Percentiles rank a stretch among this genome's conserved stretches.
Evolutionary conservation across 495 filamentous ascomycete genomes (phyloP).

Genomic region (Bathelium albidoporum): DNA sequence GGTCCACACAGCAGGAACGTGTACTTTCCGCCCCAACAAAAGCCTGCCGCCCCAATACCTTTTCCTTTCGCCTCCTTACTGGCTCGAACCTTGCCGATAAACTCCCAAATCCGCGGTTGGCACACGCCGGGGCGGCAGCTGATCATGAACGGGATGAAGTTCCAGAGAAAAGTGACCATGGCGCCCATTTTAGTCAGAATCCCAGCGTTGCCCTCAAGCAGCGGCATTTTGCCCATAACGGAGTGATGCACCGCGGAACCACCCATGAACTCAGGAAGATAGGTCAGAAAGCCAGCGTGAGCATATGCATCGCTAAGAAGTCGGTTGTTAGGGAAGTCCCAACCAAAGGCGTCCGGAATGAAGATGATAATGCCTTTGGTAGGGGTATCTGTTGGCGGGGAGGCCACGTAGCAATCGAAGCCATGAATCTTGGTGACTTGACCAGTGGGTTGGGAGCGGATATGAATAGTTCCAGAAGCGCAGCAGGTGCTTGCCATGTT

Average conservation of each 20-base stretch:
- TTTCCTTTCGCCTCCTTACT: conserved; percentile 19
- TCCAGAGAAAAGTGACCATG: conserved; percentile 13
- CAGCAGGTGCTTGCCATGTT: conserved; percentile 16
- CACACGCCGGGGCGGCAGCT: conserved; percentile 5
- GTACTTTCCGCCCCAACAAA: conserved; percentile 27
- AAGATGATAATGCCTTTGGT: conserved; percentile 26
- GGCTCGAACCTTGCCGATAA: conserved; percentile 18
- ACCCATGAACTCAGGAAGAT: conserved; percentile 19
- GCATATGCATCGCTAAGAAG: conserved; percentile 26
- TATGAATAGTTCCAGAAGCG: conserved; percentile 24
- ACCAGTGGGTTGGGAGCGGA: conserved; percentile 19
- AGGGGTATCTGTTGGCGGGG: conserved; percentile 10
- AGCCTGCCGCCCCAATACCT: conserved; percentile 24
- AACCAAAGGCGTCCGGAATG: conserved; percentile 28
- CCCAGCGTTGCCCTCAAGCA: background rate
- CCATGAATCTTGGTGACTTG: conserved; percentile 23
- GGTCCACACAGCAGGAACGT: conserved; percentile 18
- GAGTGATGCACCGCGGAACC: background rate
- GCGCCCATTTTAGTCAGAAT: conserved; percentile 13
- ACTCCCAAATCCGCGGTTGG: conserved; percentile 18
- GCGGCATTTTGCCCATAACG: background rate
- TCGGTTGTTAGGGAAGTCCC: conserved; percentile 22
- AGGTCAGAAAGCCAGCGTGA: conserved; percentile 17
- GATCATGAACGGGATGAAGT: conserved; percentile 17
- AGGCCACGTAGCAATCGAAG: conserved; percentile 25